Base-by-base conservation (phyloP, 2,329 filamentous ascomycete genomes). In the Mycogone perniciosa region DNA sequence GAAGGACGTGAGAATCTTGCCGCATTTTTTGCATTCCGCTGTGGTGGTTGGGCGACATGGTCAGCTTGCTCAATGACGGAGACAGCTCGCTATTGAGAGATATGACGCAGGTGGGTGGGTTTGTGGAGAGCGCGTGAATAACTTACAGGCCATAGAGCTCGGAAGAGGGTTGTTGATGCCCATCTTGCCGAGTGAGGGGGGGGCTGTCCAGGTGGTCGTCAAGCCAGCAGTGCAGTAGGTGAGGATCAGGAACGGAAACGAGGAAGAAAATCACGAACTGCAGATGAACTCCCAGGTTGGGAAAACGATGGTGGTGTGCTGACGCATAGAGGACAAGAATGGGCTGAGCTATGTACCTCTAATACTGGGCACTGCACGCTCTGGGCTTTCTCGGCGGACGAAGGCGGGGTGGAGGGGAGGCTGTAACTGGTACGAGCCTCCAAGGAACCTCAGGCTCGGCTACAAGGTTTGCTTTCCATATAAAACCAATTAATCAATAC, bases 21-120 rank as follows among this genome's bases (percentile, higher is more conserved):
- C 88, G 67, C 90, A 93, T 73, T 99, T 99, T 71, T 87, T 93
- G 75, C 93, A 97, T 75, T 99, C 93, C 75, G 89, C 92, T 96
- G 70, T 48, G 13, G 46, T 29, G 31, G 37, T 26, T 34, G 41
- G 42, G 44, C 44, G 48, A 46, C 54, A 42, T 59, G 56, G 54
- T 44, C 33, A 52, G 44, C 5, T 44, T 49, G 20, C 20, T 20
- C 20, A 3, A 20, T 20, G 20, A 20, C 20, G 20, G 20, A 20
- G 20, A 20, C 20, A 20, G 20, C 20, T 20, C 20, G 20, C 20
- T 20, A 20, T 20, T 20, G 20, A 20, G 34, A 11, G 34, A 40
- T 11, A 44, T 52, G 41, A 38, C 43, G 52, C 47, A 48, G 37
- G 50, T 20, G 20, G 20, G 20, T 20, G 20, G 20, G 20, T 20